Base-by-base conservation (phyloP, 768 basidiomycete genomes). In the Sistotremastrum suecicum region DNA sequence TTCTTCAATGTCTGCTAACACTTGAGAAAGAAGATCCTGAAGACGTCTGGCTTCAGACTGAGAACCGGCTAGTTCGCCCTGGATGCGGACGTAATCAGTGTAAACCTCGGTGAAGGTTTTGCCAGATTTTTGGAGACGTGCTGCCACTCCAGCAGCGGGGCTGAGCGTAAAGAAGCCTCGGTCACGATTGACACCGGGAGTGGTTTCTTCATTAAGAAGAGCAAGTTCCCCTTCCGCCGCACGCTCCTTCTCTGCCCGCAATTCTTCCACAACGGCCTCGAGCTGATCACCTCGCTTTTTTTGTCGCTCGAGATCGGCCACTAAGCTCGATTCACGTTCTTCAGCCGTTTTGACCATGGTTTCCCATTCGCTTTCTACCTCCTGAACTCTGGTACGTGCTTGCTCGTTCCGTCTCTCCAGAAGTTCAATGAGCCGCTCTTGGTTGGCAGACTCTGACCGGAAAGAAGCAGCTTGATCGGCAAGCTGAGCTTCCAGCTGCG, bases 91-190 rank as follows among this genome's bases (percentile, higher is more conserved):
- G 53, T 88, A 88, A 57, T 95, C 89, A 10, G 84, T 74, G 59
- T 95, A 97, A 20, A 98, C 81, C 56, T 95, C 86, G 0, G 94
- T 94, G 64, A 94, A 94, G 1, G 84, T 85, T 70, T 85, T 86
- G 31, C 86, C 88, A 30, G 69, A 75, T 60, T 76, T 78, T 65
- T 91, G 89, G 20, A 81, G 75, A 50, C 71, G 76, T 63, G 80
- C 80, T 5, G 82, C 88, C 67, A 94, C 78, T 3, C 83, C 81
- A 8, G 92, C 84, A 0, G 91, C 87, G 1, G 92, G 89, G 56
- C 86, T 90, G 11, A 91, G 64, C 39, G 79, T 76, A 57, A 83
- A 65, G 65, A 80, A 74, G 6, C 71, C 41, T 10, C 45, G 42
- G 5, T 50, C 34, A 32, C 43, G 41, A 32, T 34, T 41, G 2